These are phyloP conservation scores for Aspergillus cristatus DNA, from an alignment of 495 filamentous ascomycete genomes.

Conservation along the genomic window DNA sequence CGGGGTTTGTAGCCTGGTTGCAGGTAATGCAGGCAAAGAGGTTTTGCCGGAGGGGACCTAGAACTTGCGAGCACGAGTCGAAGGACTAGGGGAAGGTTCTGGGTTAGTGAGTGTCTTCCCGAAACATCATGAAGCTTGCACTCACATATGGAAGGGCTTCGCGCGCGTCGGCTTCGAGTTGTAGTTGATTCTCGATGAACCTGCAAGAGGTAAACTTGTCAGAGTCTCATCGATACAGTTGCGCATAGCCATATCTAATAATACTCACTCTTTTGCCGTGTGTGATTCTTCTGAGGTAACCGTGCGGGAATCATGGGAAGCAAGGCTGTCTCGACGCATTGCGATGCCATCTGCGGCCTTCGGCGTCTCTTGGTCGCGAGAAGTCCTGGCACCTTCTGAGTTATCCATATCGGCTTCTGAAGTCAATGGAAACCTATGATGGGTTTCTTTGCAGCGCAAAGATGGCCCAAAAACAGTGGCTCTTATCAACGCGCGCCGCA, in stretches of 20 bases:
- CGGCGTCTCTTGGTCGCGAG: constrained; percentile 5
- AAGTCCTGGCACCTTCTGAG: too few relatives aligned
- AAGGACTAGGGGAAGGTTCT: constrained; percentile 64
- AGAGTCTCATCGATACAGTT: background rate
- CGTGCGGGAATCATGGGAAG: constrained; percentile 41
- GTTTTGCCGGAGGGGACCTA: constrained; percentile 77
- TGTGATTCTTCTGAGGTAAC: constrained; percentile 51
- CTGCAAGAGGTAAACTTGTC: constrained; percentile 26
- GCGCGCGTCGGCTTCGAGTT: constrained; percentile 87
- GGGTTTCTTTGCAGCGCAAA: too few relatives aligned
- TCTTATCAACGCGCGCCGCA: too few relatives aligned
- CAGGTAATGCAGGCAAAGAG: constrained; percentile 91
- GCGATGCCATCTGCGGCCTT: constrained; percentile 8
- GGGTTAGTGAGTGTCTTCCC: too few relatives aligned
- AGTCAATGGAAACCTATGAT: too few relatives aligned
- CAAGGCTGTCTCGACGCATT: constrained; percentile 41
- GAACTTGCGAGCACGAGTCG: constrained; percentile 77
- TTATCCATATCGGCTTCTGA: too few relatives aligned
- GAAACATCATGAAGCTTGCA: background rate
- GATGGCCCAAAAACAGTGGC: too few relatives aligned
- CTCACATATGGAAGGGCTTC: constrained; percentile 86
- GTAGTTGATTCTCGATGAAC: constrained; percentile 82
- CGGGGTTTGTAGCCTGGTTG: constrained; percentile 58
- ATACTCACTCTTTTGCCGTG: constrained; percentile 72
- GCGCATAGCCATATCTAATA: background rate